These are phyloP conservation scores for Tricholoma furcatifolium DNA, from an alignment of 768 basidiomycete genomes.

Conservation along the genomic window DNA sequence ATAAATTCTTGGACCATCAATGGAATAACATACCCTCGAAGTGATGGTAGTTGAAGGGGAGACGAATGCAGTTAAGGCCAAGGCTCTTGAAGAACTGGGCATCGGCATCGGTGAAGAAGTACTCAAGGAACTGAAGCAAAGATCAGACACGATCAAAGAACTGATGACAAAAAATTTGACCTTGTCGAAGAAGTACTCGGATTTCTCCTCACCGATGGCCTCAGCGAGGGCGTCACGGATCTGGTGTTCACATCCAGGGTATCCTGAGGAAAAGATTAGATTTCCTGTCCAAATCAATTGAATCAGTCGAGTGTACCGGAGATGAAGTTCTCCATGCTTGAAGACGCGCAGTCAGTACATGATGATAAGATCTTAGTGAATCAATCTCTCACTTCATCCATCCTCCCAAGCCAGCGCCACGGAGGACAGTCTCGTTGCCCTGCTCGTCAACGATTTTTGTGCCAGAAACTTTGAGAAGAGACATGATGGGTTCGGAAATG, in stretches of 20 bases:
- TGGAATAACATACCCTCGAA: slow-evolving; percentile 49
- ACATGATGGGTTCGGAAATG: slow-evolving; percentile 32
- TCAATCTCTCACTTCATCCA: slow-evolving; percentile 74
- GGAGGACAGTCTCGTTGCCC: slow-evolving; percentile 56
- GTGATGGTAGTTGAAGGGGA: slow-evolving; percentile 73
- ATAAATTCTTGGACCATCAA: neutral
- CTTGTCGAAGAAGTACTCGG: slow-evolving; percentile 84
- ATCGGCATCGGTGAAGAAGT: slow-evolving; percentile 78
- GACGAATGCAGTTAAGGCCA: slow-evolving; percentile 77
- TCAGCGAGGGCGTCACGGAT: slow-evolving; percentile 69
- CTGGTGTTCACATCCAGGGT: slow-evolving; percentile 80
- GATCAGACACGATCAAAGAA: neutral
- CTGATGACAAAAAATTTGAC: slow-evolving; percentile 29
- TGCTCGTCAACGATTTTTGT: slow-evolving; percentile 58
- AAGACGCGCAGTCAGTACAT: slow-evolving; percentile 1
- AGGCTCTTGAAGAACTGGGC: slow-evolving; percentile 76
- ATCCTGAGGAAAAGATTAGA: slow-evolving; percentile 40
- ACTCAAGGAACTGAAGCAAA: slow-evolving; percentile 64
- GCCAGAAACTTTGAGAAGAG: slow-evolving; percentile 55
- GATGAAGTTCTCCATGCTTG: slow-evolving; percentile 78
- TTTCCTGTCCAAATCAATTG: neutral
- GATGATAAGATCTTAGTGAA: slow-evolving; percentile 2
- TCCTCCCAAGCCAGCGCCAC: slow-evolving; percentile 79
- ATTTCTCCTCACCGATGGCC: slow-evolving; percentile 63
- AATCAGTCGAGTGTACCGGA: slow-evolving; percentile 37